Evolutionary conservation across 352 stramenopile species (phyloP), one percentile per base, ranked within the genome.

Genomic region (Phytophthora fragariae): DNA sequence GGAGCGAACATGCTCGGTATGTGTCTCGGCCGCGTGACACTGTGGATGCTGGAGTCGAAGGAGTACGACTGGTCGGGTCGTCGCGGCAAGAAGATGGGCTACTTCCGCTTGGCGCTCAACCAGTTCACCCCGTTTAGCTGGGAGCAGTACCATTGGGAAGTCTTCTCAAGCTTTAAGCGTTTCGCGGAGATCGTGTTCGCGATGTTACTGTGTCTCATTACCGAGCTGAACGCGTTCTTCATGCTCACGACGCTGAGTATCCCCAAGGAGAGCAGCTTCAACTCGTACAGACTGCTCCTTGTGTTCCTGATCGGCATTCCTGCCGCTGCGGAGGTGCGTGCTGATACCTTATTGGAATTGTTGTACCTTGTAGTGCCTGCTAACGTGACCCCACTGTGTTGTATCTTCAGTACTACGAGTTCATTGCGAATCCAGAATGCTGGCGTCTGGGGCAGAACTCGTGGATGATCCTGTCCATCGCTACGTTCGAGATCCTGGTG

Each of bases 211-310:
- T 94, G 86, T 61, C 73, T 95, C 1, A 64, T 97, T 10, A 91
- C 91, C 2, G 94, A 98, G 76, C 77, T 98, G 29, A 98, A 98
- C 77, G 94, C 94, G 12, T 98, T 98, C 77, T 97, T 98, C 73
- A 75, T 98, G 64, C 80, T 98, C 33, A 96, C 91, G 55, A 94
- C 92, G 19, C 76, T 98, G 33, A 88, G 83, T 33, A 92, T 98
- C 52, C 90, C 90, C 9, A 95, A 97, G 66, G 89, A 95, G 63
- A 94, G 88, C 75, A 88, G 87, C 49, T 94, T 95, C 66, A 96
- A 97, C 83, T 84, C 85, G 35, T 93, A 92, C 62, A 81, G 90
- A 27, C 79, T 97, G 52, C 41, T 85, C 44, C 79, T 94, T 56
- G 79, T 97, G 66, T 94, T 94, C 66, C 73, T 97, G 54, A 81